Evolutionary conservation across 345 rosid species (phyloP).

Genomic region (Nasturtium officinale): DNA sequence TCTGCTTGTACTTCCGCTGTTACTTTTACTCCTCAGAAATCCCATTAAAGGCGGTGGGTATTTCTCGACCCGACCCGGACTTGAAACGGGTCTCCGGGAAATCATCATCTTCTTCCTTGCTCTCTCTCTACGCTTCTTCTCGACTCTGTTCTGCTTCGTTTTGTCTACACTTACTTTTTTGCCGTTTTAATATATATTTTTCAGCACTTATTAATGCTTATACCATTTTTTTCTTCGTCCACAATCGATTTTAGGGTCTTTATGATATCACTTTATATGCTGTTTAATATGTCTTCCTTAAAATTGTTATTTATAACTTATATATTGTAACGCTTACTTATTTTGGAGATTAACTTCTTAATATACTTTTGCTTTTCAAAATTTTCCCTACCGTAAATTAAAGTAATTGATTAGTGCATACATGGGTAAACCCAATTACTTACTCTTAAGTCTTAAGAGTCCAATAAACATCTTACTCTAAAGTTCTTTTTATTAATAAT

Average conservation of each 20-base stretch:
- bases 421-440: conserved; percentile 25
- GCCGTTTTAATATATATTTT: neutral
- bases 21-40: conserved; percentile 56
- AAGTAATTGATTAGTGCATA: conserved; percentile 15
- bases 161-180: conserved; percentile 22
- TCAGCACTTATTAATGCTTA: conserved; percentile 6
- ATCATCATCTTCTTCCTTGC: conserved; percentile 49
- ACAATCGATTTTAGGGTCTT: conserved; percentile 17
- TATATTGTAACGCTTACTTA: conserved; percentile 5
- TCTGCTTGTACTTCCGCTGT: conserved; percentile 28
- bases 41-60: conserved; percentile 79
- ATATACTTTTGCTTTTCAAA: neutral
- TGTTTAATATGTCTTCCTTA: neutral
- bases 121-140: conserved; percentile 10
- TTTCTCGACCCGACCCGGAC: conserved; percentile 82
- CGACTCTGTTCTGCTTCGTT: conserved; percentile 16
- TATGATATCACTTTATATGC: conserved; percentile 3
- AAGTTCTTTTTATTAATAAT: conserved; percentile 9
- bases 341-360: conserved; percentile 19
- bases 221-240: neutral
- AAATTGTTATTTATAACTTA: neutral
- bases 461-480: neutral
- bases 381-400: conserved; percentile 1
- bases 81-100: conserved; percentile 56
- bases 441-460: conserved; percentile 16